Conservation (phyloP, 805 yeast species). For the Lipomyces lipofer region DNA sequence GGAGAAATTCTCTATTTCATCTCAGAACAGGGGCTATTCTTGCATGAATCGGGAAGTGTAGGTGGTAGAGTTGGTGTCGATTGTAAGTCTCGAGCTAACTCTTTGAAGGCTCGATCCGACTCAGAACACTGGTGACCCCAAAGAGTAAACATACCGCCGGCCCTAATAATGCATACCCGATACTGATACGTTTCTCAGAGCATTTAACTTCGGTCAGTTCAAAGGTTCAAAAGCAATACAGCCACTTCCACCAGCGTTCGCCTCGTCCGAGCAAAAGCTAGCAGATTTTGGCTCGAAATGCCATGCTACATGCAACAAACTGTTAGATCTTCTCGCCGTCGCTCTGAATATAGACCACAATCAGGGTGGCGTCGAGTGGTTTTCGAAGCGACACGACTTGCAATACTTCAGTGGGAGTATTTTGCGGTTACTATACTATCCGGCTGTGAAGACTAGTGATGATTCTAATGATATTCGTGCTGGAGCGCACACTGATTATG, state of each 20-base stretch:
- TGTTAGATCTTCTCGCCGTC: conserved; percentile 58
- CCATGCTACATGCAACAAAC: conserved; percentile 49
- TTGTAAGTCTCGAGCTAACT: background rate
- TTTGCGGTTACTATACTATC: conserved; percentile 71
- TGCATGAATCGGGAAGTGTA: conserved; percentile 55
- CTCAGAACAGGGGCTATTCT: conserved; percentile 63
- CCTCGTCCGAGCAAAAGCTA: conserved; percentile 46
- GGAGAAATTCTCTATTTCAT: conserved; percentile 50
- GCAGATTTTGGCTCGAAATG: conserved; percentile 45
- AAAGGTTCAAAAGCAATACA: conserved; percentile 43
- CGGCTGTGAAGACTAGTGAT: conserved; percentile 46
- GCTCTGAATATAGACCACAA: conserved; percentile 62
- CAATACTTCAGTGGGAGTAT: conserved; percentile 59
- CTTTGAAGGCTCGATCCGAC: conserved; percentile 39
- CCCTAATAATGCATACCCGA: too few relatives aligned
- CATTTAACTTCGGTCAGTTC: conserved; percentile 64
- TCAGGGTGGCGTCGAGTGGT: conserved; percentile 59
- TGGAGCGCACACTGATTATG: conserved; percentile 83
- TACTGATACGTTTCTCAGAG: too few relatives aligned
- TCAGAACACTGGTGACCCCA: conserved; percentile 46
- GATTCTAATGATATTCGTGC: conserved; percentile 52
- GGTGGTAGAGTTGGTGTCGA: conserved; percentile 28
- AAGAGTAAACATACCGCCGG: too few relatives aligned
- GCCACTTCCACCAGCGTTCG: conserved; percentile 56
- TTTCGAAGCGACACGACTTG: conserved; percentile 58